These are phyloP conservation scores for Linum trigynum DNA, from an alignment of 345 rosid species.

Conservation along the genomic window DNA sequence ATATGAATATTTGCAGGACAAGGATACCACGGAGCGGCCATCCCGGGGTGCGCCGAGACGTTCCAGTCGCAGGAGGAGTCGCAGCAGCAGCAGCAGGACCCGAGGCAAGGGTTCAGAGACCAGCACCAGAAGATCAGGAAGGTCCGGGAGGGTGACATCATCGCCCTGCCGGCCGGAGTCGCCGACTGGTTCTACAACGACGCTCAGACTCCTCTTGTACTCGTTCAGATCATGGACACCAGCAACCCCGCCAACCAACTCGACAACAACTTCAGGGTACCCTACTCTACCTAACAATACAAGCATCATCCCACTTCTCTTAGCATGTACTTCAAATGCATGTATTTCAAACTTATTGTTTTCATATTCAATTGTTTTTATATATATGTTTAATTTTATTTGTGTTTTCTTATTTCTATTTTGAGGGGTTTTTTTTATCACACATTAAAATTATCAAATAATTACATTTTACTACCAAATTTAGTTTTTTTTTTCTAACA, in stretches of 20 bases:
- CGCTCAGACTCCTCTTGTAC: slow-evolving; percentile 26
- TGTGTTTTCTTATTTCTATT: no score
- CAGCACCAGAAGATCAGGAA: slow-evolving; percentile 26
- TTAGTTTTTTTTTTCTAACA: no score
- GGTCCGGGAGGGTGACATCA: slow-evolving; percentile 30
- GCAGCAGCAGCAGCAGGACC: slow-evolving; percentile 28
- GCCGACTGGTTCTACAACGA: slow-evolving; percentile 41
- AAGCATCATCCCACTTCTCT: not conserved
- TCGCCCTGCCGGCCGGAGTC: slow-evolving; percentile 37
- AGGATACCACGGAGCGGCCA: slow-evolving; percentile 24
- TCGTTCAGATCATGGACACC: slow-evolving; percentile 26
- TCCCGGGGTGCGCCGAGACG: slow-evolving; percentile 40
- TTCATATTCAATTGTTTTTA: no score
- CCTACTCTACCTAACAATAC: not conserved
- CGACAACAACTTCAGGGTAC: slow-evolving; percentile 34
- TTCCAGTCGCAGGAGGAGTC: slow-evolving; percentile 16
- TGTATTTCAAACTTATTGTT: no score
- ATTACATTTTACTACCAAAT: no score
- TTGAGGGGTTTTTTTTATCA: no score
- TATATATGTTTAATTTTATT: no score
- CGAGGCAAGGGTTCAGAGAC: slow-evolving; percentile 14
- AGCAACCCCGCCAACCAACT: slow-evolving; percentile 37
- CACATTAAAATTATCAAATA: no score
- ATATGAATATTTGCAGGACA: slow-evolving; percentile 11
- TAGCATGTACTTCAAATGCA: no score